phyloP scores from a whole-genome alignment of 208 protist genomes.

The Leishmania tropica region DNA sequence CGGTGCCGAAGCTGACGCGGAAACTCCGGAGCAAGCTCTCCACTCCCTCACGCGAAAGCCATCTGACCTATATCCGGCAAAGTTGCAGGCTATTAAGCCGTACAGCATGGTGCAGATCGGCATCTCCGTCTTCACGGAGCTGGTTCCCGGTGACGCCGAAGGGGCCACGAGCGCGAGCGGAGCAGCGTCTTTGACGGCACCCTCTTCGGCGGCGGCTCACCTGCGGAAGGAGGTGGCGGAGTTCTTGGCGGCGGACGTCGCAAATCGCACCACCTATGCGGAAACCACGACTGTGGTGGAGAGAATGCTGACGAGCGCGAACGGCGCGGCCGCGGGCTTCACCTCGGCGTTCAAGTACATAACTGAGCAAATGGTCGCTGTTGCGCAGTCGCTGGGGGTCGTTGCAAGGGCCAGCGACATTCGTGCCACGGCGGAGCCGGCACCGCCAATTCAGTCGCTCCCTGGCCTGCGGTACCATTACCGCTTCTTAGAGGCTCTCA shows the following conservation, averaged over 20 bases:
- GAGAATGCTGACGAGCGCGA: background rate
- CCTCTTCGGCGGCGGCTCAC: background rate
- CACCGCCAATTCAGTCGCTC: background rate
- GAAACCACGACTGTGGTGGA: background rate
- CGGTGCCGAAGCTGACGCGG: background rate
- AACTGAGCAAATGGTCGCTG: background rate
- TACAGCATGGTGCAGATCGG: conserved; percentile 70
- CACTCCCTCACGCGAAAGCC: conserved; percentile 34
- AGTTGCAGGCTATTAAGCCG: conserved; percentile 30
- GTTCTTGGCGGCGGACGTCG: background rate
- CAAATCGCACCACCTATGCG: background rate
- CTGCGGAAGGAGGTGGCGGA: background rate
- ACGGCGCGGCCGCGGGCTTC: background rate
- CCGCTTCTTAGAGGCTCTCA: conserved; percentile 25
- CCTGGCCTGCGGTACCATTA: background rate
- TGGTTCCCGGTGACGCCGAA: background rate
- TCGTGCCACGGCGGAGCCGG: background rate
- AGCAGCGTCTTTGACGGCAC: background rate
- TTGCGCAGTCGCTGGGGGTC: background rate
- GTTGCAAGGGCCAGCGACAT: background rate
- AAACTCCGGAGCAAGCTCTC: conserved; percentile 2
- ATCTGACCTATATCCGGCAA: conserved; percentile 37
- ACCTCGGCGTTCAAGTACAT: conserved; percentile 3
- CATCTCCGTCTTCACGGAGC: conserved; percentile 50
- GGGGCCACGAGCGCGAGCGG: background rate